These are phyloP conservation scores for Penicillium tannophilum DNA, from an alignment of 495 filamentous ascomycete species.

Conservation along the genomic window DNA sequence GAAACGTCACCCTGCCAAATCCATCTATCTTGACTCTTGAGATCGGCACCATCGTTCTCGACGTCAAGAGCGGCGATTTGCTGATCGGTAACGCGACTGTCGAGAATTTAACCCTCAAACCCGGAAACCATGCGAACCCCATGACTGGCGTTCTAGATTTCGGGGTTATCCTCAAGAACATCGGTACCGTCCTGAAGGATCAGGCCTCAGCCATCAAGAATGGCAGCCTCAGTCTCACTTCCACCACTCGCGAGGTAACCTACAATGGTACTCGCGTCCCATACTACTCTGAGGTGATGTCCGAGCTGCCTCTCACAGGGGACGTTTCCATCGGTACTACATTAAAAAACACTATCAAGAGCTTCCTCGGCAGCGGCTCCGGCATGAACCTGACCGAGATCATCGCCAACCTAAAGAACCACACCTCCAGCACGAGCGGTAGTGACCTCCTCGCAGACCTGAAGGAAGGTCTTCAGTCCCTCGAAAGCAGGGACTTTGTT, in stretches of 20 bases:
- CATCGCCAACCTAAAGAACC: constrained; percentile 1
- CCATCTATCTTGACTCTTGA: constrained; percentile 40
- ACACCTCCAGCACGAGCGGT: not conserved
- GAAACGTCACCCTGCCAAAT: constrained; percentile 41
- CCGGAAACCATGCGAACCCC: constrained; percentile 59
- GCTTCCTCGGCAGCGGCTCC: constrained; percentile 13
- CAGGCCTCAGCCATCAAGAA: constrained; percentile 32
- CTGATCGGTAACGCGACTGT: constrained; percentile 58
- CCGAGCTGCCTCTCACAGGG: constrained; percentile 35
- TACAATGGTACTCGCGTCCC: constrained; percentile 39
- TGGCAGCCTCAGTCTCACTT: constrained; percentile 37
- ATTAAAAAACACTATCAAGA: constrained; percentile 39
- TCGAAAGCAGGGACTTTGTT: constrained; percentile 6
- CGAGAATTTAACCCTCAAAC: constrained; percentile 56
- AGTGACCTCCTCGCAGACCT: constrained; percentile 6
- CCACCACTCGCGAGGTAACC: constrained; percentile 32
- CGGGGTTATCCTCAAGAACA: constrained; percentile 30
- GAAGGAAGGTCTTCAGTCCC: constrained; percentile 8
- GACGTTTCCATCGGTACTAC: constrained; percentile 31
- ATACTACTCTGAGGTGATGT: constrained; percentile 47
- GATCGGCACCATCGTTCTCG: constrained; percentile 39
- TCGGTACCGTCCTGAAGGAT: constrained; percentile 28
- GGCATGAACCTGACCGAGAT: not conserved
- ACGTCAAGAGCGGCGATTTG: constrained; percentile 36
- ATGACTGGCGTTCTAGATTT: constrained; percentile 48